Percentiles rank a stretch among this genome's conserved stretches.
Evolutionary conservation across 768 basidiomycete genomes (phyloP).

Genomic region (Crucibulum laeve): DNA sequence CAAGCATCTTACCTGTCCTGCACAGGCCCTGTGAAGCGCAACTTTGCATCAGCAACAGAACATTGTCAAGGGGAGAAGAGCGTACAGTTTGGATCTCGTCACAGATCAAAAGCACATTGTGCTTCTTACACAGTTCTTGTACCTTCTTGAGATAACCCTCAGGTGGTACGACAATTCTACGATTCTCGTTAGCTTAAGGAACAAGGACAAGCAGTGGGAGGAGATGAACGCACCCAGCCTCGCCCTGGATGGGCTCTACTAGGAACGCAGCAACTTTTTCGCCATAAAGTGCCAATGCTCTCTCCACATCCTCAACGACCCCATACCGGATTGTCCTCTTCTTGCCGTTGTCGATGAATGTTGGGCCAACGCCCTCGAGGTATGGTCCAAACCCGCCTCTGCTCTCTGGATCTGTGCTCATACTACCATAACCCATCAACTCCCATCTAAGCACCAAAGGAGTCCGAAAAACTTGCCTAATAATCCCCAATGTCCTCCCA

Average conservation of each 20-base stretch:
- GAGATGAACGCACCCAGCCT: constrained; percentile 71
- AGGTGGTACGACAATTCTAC: constrained; percentile 88
- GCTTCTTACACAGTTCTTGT: constrained; percentile 81
- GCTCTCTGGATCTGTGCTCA: constrained; percentile 94
- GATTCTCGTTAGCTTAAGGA: neutral
- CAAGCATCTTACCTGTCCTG: constrained; percentile 92
- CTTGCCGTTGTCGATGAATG: constrained; percentile 52
- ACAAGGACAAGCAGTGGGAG: constrained; percentile 1
- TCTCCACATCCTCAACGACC: constrained; percentile 74
- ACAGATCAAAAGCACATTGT: constrained; percentile 94
- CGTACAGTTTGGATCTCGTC: constrained; percentile 96
- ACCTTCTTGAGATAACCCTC: constrained; percentile 79
- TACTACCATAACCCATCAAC: constrained; percentile 36
- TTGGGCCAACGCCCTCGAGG: constrained; percentile 79
- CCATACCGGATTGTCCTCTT: constrained; percentile 75
- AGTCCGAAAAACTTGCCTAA: constrained; percentile 46
- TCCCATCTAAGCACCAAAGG: constrained; percentile 6
- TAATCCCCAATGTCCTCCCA: constrained; percentile 86
- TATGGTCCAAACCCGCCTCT: constrained; percentile 90
- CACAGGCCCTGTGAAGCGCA: constrained; percentile 63
- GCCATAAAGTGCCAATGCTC: constrained; percentile 77
- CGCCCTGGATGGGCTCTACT: constrained; percentile 98
- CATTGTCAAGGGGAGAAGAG: constrained; percentile 3
- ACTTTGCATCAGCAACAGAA: constrained; percentile 1
- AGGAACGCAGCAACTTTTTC: constrained; percentile 87